These are phyloP conservation scores for Alternaria incomplexa DNA, from an alignment of 2,329 filamentous ascomycete genomes.

Conservation along the genomic window DNA sequence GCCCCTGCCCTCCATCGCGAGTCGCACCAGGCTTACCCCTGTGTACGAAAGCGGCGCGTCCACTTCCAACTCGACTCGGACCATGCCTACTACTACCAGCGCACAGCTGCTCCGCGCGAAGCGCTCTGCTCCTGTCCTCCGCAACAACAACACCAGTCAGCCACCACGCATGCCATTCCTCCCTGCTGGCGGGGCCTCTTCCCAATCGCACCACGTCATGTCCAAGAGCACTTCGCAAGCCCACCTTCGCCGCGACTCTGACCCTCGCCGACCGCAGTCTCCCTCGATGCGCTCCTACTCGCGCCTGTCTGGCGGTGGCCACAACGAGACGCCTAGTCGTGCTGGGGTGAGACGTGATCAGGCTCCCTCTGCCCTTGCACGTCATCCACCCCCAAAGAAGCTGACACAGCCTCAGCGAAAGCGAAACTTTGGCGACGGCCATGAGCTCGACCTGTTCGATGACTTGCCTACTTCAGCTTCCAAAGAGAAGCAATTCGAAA, in stretches of 20 bases:
- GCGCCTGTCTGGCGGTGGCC: constrained; percentile 55
- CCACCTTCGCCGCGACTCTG: constrained; percentile 83
- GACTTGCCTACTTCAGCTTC: constrained; percentile 88
- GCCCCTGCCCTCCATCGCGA: constrained; percentile 63
- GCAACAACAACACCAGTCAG: constrained; percentile 55
- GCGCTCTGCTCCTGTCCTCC: constrained; percentile 65
- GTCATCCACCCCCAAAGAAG: constrained; percentile 62
- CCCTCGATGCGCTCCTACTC: constrained; percentile 55
- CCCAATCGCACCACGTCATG: constrained; percentile 78
- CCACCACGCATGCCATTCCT: constrained; percentile 77
- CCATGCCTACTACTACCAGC: constrained; percentile 60
- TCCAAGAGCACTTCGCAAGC: constrained; percentile 72
- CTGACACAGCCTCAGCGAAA: constrained; percentile 38
- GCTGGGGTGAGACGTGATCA: constrained; percentile 51
- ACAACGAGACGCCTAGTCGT: constrained; percentile 58
- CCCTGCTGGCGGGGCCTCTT: constrained; percentile 74
- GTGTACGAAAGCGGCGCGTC: constrained; percentile 86
- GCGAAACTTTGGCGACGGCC: constrained; percentile 79
- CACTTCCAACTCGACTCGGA: constrained; percentile 63
- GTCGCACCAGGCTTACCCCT: constrained; percentile 74
- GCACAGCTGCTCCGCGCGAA: constrained; percentile 64
- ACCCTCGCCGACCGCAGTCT: constrained; percentile 61
- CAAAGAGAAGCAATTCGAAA: constrained; percentile 81
- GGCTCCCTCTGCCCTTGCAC: constrained; percentile 57
- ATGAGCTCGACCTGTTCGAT: constrained; percentile 91